Base-by-base conservation (phyloP, 169 alveolate species). In the Cryptosporidium andersoni region DNA sequence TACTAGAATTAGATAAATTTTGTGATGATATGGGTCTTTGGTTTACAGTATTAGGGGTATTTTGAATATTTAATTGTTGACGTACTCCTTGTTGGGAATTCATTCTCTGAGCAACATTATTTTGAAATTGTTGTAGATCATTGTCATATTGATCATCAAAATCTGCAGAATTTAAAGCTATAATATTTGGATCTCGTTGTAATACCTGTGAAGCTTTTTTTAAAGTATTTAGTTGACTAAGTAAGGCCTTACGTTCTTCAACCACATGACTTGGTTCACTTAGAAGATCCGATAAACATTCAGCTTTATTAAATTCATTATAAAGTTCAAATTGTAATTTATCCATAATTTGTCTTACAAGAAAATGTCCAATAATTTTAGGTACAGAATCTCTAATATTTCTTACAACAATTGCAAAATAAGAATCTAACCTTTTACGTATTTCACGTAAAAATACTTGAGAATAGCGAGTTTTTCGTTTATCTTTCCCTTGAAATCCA, bases 341-440 rank as follows among this genome's bases (percentile, higher is more conserved):
- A 65, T 93, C 97, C 89, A 94, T 89, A 58, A 92, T 81, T 47
- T 89, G 88, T 62, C 92, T 91, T 14, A 94, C 96, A 64, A 94
- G 81, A 81, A 97, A 97, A 89, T 94, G 95, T 8, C 99, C 99
- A 64, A 98, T 95, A 16, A 94, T 91, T 91, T 97, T 98, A 1
- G 99, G 99, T 12, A 98, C 97, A 14, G 97, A 89, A 90, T 98
- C 99, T 89, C 99, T 93, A 47, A 98, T 94, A 85, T 96, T 96
- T 85, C 99, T 94, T 12, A 97, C 93, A 16, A 97, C 99, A 16
- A 97, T 91, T 51, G 93, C 93, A 93, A 95, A 98, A 90, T 98
- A 98, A 16, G 96, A 93, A 82, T 97, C 99, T 39, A 97, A 91
- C 68, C 99, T 93, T 36, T 95, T 91, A 80, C 99, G 92, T 67